These are phyloP conservation scores for Xylaria grammica DNA, from an alignment of 495 filamentous ascomycete species.

Conservation along the genomic window DNA sequence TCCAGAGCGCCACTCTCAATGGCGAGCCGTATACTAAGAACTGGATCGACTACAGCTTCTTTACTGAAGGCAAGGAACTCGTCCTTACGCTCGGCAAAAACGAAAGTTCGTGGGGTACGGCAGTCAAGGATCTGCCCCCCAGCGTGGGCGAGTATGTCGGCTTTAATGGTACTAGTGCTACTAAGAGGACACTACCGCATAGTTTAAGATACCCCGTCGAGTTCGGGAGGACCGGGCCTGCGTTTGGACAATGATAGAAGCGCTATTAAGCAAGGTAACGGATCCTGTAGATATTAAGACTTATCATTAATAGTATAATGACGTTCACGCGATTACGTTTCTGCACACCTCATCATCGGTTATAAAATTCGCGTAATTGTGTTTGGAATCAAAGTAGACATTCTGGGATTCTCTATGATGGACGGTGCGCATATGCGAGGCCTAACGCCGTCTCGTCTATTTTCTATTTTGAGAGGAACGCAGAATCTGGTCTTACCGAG, in stretches of 20 bases:
- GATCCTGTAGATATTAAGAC: background rate
- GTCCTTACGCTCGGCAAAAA: conserved; percentile 67
- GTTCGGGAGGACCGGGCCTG: conserved; percentile 23
- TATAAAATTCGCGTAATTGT: too few species aligned
- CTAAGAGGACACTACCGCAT: conserved; percentile 19
- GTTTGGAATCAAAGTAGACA: too few species aligned
- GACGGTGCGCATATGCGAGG: too few species aligned
- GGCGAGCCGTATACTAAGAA: conserved; percentile 68
- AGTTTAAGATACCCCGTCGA: conserved; percentile 25
- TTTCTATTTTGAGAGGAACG: too few species aligned
- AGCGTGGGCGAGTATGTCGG: conserved; percentile 46
- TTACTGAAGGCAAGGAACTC: conserved; percentile 70
- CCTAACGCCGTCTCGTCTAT: too few species aligned
- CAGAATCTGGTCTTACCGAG: too few species aligned
- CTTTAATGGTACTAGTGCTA: conserved; percentile 31
- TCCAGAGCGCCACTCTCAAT: conserved; percentile 74
- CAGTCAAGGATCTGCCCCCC: conserved; percentile 68
- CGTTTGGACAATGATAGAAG: conserved; percentile 1
- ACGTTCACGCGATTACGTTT: background rate
- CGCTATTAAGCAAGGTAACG: background rate
- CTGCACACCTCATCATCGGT: too few species aligned
- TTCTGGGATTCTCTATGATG: too few species aligned
- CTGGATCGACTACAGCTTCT: conserved; percentile 79
- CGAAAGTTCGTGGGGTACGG: conserved; percentile 74
- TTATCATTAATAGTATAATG: conserved; percentile 9